Base-by-base conservation (phyloP, 169 alveolate species). In the Besnoitia besnoiti region DNA sequence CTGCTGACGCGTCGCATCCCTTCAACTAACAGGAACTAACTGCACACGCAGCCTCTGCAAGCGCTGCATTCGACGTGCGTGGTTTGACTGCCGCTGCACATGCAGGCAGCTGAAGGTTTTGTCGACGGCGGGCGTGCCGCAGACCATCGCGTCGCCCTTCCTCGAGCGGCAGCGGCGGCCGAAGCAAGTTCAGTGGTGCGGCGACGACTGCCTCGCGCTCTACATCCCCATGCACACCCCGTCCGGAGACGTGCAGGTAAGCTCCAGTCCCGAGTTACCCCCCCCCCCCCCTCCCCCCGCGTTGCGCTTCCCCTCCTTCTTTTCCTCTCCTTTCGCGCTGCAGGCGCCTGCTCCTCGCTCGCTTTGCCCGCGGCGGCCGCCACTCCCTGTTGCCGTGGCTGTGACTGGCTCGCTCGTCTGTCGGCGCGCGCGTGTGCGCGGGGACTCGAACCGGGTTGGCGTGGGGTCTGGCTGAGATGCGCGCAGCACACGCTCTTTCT, bases 121-220 rank as follows among this genome's bases (percentile, higher is more conserved):
- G 91, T 94, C 91, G 93, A 91, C 91, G 33, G 89, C 91, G 12
- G 85, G 89, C 87, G 87, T 94, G 55, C 87, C 87, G 50, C 91
- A 62, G 24, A 82, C 93, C 37, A 90, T 94, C 46, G 96, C 89
- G 62, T 92, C 91, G 75, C 87, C 96, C 16, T 37, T 85, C 84
- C 67, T 94, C 62, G 96, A 94, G 59, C 79, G 85, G 49, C 85
- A 90, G 62, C 76, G 89, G 76, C 95, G 90, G 59, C 84, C 94
- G 47, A 94, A 76, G 39, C 96, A 95, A 89, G 90, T 95, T 80
- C 96, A 92, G 37, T 95, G 97, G 97, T 94, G 96, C 91, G 97
- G 97, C 39, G 95, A 95, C 93, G 97, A 95, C 89, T 95, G 96
- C 33, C 80, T 95, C 61, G 97, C 96, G 19, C 89, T 95, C n/a